Evolutionary conservation across 192 early-diverging fungal genomes (phyloP).

Genomic region (Backusella parvicylindrica): DNA sequence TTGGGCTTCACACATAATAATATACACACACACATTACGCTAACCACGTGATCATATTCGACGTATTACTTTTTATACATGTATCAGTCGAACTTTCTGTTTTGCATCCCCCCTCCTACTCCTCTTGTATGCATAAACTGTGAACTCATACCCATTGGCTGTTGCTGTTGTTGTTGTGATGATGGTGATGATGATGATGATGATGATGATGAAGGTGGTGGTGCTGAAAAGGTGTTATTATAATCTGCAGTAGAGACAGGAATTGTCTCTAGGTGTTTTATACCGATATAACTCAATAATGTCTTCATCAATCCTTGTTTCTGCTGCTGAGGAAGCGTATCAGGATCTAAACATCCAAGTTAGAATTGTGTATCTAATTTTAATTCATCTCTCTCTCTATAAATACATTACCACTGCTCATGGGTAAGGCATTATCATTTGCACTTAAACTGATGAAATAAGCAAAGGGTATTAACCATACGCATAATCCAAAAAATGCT

Average conservation of each 20-base stretch:
- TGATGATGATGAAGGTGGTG: background rate
- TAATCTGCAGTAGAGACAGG: conserved; percentile 5
- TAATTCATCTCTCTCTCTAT: background rate
- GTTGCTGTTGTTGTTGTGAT: too few relatives aligned
- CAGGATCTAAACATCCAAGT: conserved; percentile 28
- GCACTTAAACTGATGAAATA: conserved; percentile 93
- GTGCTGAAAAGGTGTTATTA: background rate
- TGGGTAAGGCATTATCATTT: conserved; percentile 80
- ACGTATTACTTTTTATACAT: background rate
- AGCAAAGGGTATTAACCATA: conserved; percentile 92
- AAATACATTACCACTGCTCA: conserved; percentile 24
- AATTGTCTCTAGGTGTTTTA: conserved; percentile 11
- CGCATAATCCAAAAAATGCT: conserved; percentile 89
- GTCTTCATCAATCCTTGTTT: conserved; percentile 31
- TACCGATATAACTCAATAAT: conserved; percentile 17
- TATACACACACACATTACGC: too few relatives aligned
- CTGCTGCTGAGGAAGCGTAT: conserved; percentile 20
- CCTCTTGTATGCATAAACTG: background rate
- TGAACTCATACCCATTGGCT: background rate
- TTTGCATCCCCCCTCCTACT: background rate
- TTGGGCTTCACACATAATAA: too few relatives aligned
- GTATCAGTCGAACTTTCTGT: background rate
- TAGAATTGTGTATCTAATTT: too few relatives aligned
- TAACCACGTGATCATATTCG: too few relatives aligned
- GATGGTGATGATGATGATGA: too few relatives aligned